Evolutionary conservation across 2,329 filamentous ascomycete species (phyloP).

Genomic region (Aspergillus phoenicis): DNA sequence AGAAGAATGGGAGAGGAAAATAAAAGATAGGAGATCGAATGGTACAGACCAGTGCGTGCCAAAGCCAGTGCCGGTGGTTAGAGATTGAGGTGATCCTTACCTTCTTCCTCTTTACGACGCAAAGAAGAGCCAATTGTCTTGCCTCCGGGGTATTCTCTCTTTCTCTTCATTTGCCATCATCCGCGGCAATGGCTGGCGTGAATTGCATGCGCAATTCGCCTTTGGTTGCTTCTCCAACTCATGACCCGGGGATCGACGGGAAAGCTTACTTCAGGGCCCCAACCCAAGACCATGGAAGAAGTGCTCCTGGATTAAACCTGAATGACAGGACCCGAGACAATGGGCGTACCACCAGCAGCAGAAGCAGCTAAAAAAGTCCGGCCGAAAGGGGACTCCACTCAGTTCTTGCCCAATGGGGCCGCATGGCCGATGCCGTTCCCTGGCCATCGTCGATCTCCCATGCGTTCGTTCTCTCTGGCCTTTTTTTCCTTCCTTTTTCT

Average conservation of each 20-base stretch:
- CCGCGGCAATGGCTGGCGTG: neutral
- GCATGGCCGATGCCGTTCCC: conserved; percentile 15
- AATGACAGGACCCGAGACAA: conserved; percentile 30
- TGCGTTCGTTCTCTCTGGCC: conserved; percentile 18
- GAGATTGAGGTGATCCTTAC: neutral
- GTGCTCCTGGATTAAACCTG: conserved; percentile 12
- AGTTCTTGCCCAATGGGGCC: conserved; percentile 5
- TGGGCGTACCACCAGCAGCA: conserved; percentile 24
- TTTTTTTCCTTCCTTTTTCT: neutral
- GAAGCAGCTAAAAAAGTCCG: conserved; percentile 19
- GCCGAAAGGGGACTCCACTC: conserved; percentile 8
- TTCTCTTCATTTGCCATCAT: neutral
- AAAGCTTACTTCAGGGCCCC: conserved; percentile 20
- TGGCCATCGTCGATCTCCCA: conserved; percentile 23
- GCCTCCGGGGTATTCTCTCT: neutral
- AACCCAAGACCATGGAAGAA: conserved; percentile 11
- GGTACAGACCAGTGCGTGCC: neutral
- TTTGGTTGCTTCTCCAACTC: neutral
- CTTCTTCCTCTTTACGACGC: neutral
- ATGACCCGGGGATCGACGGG: conserved; percentile 17
- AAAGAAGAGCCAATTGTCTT: neutral
- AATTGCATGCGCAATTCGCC: neutral
- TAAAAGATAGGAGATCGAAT: neutral
- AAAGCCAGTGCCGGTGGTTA: conserved; percentile 1
- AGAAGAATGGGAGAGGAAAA: neutral